Evolutionary conservation across 208 protist species (phyloP).

Genomic region (Porcisia deanei): DNA sequence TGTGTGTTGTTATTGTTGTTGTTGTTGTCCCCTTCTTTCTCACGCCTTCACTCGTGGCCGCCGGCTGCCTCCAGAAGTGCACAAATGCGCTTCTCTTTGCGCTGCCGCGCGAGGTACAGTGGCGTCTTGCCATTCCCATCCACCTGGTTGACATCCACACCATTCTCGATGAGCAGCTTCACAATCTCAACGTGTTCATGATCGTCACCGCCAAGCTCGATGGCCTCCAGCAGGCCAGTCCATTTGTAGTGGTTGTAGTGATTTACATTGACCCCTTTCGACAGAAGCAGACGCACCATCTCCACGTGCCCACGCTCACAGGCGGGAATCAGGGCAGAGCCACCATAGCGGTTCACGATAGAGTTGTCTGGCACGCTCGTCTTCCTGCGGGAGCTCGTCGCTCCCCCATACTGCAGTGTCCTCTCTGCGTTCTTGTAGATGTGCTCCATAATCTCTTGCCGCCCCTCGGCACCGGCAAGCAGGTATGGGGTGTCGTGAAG

Average conservation of each 20-base stretch:
- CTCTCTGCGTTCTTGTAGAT: slow-evolving; percentile 38
- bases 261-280: slow-evolving; percentile 42
- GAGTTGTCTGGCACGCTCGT: slow-evolving; percentile 46
- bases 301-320: slow-evolving; percentile 54
- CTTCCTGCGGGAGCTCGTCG: slow-evolving; percentile 21
- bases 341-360: slow-evolving; percentile 43
- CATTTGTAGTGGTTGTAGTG: slow-evolving; percentile 45
- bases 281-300: slow-evolving; percentile 47
- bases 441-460: slow-evolving; percentile 46
- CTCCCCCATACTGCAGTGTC: slow-evolving; percentile 22
- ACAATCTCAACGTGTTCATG: slow-evolving; percentile 61
- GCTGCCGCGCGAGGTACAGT: slow-evolving; percentile 47
- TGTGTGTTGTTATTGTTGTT: no score
- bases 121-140: slow-evolving; percentile 47
- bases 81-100: slow-evolving; percentile 43
- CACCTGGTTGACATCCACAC: slow-evolving; percentile 45
- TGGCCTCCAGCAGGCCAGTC: slow-evolving; percentile 43
- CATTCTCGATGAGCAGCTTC: slow-evolving; percentile 47
- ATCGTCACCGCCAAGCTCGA: slow-evolving; percentile 60
- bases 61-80: slow-evolving; percentile 49
- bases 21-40: neutral
- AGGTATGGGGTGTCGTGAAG: slow-evolving; percentile 64
- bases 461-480: slow-evolving; percentile 45
- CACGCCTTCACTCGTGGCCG: slow-evolving; percentile 19
- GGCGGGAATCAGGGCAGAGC: slow-evolving; percentile 42